Base-by-base conservation (phyloP, 176 grass and related monocot species). In the Avena sativa region DNA sequence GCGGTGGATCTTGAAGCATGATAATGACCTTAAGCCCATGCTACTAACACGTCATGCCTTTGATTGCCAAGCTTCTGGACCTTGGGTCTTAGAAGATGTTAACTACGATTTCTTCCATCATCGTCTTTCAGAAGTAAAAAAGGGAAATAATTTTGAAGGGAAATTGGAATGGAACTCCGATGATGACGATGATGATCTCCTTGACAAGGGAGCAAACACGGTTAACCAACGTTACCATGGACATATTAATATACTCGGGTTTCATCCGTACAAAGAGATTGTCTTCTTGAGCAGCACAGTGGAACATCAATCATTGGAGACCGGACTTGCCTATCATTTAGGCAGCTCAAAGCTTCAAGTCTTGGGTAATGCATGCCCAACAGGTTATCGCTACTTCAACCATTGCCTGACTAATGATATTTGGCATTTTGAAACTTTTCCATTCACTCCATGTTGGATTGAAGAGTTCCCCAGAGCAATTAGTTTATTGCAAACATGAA, bases 331-430 rank as follows among this genome's bases (percentile, higher is more conserved):
- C 21, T 63, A 63, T 26, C 23, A 26, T 63, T 63, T 63, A 63
- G 21, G 60, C 60, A 63, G 60, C 60, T 63, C 60, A 23, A 63
- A 63, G 23, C 60, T 63, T 63, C 60, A 63, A 63, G 21, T 63
- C 23, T 63, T 63, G 60, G 60, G 60, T 1, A 23, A 63, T 26
- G 10, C 25, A 63, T 63, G 60, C 60, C 60, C 60, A 63, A 26
- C 23, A 21, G n/a, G n/a, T 12, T 63, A 63, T 63, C 1, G 3
- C 60, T 26, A 26, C 60, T 63, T 63, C 23, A 63, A 26, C 21
- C 10, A 23, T 4, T 63, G 9, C 21, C 13, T 63, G 9, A 21
- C 9, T 26, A 63, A 63, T 63, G 60, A 63, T 63, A 8, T 4
- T 1, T 63, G 60, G 60, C 5, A 10, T 26, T 63, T 63, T 12